phyloP scores from a whole-genome alignment of 768 basidiomycete genomes.

The Candolleomyces eurysporus region DNA sequence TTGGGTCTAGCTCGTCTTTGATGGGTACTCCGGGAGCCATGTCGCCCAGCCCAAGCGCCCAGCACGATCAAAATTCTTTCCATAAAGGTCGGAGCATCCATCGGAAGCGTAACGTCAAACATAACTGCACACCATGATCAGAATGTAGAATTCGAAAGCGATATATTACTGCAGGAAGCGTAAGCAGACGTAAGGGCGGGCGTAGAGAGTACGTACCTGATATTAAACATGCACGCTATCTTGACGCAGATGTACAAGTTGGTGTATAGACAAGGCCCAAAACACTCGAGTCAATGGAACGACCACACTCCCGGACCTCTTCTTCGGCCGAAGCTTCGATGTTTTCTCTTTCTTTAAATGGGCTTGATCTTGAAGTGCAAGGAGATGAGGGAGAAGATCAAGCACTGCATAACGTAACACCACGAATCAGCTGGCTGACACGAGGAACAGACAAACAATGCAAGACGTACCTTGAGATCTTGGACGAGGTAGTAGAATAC shows the following conservation, averaged over 20 bases:
- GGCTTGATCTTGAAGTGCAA: slow-evolving; percentile 99
- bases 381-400: slow-evolving; percentile 97
- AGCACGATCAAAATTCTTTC: no score
- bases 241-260: slow-evolving; percentile 25
- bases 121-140: neutral
- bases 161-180: neutral
- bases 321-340: no score
- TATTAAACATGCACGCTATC: slow-evolving; percentile 40
- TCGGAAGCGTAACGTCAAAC: no score
- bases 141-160: neutral
- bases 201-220: neutral
- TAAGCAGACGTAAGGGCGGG: neutral
- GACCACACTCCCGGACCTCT: no score
- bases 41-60: no score
- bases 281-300: slow-evolving; percentile 9
- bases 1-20: no score
- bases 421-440: neutral
- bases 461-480: slow-evolving; percentile 77
- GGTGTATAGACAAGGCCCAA: slow-evolving; percentile 10
- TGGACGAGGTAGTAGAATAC: slow-evolving; percentile 99
- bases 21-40: no score
- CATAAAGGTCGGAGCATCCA: no score
- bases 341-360: slow-evolving; percentile 49
- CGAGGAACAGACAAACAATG: neutral
- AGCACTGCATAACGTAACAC: slow-evolving; percentile 55